These are phyloP conservation scores for Aspergillus tamarii DNA, from an alignment of 2,329 filamentous ascomycete genomes.

Conservation along the genomic window DNA sequence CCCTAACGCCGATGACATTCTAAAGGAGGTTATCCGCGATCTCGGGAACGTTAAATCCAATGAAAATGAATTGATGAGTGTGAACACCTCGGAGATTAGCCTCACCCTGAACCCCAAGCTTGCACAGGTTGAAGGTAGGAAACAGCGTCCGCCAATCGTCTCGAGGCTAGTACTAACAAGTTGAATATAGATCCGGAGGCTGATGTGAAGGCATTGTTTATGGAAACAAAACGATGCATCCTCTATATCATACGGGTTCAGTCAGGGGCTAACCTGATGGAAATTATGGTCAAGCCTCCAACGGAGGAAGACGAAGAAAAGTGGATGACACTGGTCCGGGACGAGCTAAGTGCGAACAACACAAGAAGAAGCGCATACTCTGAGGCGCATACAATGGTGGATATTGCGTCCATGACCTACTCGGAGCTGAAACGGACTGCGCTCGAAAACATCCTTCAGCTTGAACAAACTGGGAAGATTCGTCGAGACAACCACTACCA, in stretches of 20 bases:
- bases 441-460: slow-evolving; percentile 86
- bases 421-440: slow-evolving; percentile 90
- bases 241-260: slow-evolving; percentile 98
- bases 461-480: slow-evolving; percentile 86
- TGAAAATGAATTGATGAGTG: slow-evolving; percentile 86
- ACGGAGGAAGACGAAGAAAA: slow-evolving; percentile 83
- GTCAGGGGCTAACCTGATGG: slow-evolving; percentile 86
- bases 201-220: slow-evolving; percentile 88
- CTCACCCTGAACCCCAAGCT: slow-evolving; percentile 88
- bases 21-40: slow-evolving; percentile 90
- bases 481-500: slow-evolving; percentile 89
- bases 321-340: slow-evolving; percentile 78
- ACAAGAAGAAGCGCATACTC: slow-evolving; percentile 83
- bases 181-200: slow-evolving; percentile 75
- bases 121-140: slow-evolving; percentile 74
- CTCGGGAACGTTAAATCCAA: slow-evolving; percentile 96
- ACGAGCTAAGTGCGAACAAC: slow-evolving; percentile 73
- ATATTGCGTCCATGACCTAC: slow-evolving; percentile 88
- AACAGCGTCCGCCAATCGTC: not conserved
- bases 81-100: slow-evolving; percentile 85
- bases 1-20: slow-evolving; percentile 78
- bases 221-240: slow-evolving; percentile 97
- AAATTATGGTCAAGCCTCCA: slow-evolving; percentile 91
- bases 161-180: slow-evolving; percentile 18
- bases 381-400: slow-evolving; percentile 79